phyloP scores from a whole-genome alignment of 495 filamentous ascomycete genomes.

The Penicillium longicatenatum region DNA sequence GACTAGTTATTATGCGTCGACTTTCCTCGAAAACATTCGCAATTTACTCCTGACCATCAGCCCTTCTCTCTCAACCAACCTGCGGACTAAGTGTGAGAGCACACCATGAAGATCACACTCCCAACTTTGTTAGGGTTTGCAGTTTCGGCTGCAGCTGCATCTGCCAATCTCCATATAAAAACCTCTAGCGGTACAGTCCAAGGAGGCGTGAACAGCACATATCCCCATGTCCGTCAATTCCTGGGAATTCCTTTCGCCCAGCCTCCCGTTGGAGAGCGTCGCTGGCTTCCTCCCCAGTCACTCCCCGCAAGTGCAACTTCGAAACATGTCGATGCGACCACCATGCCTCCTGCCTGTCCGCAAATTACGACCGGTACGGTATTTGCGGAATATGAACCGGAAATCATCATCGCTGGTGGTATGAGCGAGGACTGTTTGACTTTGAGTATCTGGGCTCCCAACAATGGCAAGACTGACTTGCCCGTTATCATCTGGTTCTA shows the following conservation, averaged over 20 bases:
- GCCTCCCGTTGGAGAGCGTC: neutral
- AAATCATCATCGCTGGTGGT: neutral
- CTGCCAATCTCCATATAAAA: neutral
- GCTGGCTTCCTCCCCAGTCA: neutral
- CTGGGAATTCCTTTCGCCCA: neutral
- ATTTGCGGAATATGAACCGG: neutral
- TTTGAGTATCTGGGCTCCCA: neutral
- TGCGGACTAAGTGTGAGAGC: neutral
- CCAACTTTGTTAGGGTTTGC: neutral
- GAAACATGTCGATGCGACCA: neutral
- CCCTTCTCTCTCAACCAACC: neutral
- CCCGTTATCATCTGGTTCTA: constrained; percentile 1
- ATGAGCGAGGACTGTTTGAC: neutral
- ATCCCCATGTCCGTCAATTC: neutral
- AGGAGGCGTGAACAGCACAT: neutral
- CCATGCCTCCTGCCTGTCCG: neutral
- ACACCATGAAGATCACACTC: neutral
- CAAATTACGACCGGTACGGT: neutral
- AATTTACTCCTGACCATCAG: neutral
- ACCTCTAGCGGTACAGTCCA: neutral
- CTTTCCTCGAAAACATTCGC: neutral
- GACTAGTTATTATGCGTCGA: neutral
- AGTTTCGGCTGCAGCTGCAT: neutral
- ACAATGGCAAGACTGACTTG: neutral
- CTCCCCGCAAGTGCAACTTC: neutral